phyloP scores from a whole-genome alignment of 306 rosid genomes.

The Vicia sativa region DNA sequence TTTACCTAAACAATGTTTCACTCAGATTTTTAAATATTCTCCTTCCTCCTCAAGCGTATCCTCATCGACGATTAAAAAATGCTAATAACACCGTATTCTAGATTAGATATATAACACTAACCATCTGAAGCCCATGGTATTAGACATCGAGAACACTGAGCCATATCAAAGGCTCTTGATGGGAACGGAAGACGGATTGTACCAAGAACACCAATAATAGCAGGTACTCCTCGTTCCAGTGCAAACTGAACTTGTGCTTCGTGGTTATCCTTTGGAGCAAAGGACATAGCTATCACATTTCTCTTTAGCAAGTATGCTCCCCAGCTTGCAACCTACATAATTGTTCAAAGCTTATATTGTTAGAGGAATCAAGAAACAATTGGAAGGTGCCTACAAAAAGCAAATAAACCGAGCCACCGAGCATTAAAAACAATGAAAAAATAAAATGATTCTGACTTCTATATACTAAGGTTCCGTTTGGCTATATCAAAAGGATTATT shows the following conservation, averaged over 20 bases:
- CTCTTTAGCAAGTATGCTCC: slow-evolving; percentile 94
- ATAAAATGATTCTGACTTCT: not conserved
- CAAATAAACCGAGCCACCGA: slow-evolving; percentile 28
- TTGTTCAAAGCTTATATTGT: slow-evolving; percentile 40
- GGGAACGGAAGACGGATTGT: slow-evolving; percentile 87
- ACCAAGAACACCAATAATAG: slow-evolving; percentile 92
- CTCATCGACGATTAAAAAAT: not conserved
- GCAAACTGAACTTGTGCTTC: slow-evolving; percentile 99
- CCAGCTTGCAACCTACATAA: slow-evolving; percentile 94
- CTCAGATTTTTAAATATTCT: not conserved
- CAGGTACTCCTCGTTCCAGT: slow-evolving; percentile 93
- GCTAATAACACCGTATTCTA: not conserved
- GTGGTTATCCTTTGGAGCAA: slow-evolving; percentile 96
- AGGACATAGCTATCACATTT: slow-evolving; percentile 89
- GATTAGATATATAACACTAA: slow-evolving; percentile 48
- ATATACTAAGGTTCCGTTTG: too few species aligned
- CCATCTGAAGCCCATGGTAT: slow-evolving; percentile 93
- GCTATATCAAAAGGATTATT: not conserved
- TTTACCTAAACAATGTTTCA: not conserved
- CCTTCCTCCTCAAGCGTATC: not conserved
- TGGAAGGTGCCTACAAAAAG: slow-evolving; percentile 25
- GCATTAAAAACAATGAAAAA: slow-evolving; percentile 26
- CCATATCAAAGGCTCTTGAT: slow-evolving; percentile 94
- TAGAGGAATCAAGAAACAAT: slow-evolving; percentile 37
- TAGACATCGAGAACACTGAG: slow-evolving; percentile 96